A percentile compares a stretch with the other conserved stretches of the same genome.
These are phyloP conservation scores for Dissophora ornata DNA, from an alignment of 192 early-diverging fungal species.

Conservation along the genomic window DNA sequence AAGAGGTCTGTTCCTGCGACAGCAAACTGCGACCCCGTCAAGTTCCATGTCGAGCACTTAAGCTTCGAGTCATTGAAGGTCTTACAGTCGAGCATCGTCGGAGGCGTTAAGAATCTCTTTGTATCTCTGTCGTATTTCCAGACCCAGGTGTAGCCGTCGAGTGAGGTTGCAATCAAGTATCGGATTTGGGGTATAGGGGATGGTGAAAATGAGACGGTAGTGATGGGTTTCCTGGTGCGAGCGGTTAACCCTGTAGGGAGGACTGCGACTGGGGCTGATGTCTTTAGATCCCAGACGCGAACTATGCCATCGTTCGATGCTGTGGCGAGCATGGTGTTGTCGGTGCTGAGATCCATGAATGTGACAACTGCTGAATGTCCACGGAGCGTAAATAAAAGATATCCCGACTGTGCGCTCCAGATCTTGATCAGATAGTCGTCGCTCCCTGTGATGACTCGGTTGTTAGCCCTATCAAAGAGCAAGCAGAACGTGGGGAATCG, in stretches of 20 bases:
- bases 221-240: slow-evolving; percentile 37
- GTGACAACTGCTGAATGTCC: slow-evolving; percentile 82
- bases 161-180: slow-evolving; percentile 74
- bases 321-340: slow-evolving; percentile 84
- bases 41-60: slow-evolving; percentile 77
- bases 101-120: slow-evolving; percentile 65
- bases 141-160: slow-evolving; percentile 78
- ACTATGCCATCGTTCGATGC: slow-evolving; percentile 81
- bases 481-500: slow-evolving; percentile 79
- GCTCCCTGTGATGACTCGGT: slow-evolving; percentile 84
- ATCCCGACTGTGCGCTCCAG: slow-evolving; percentile 84
- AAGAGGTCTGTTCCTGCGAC: slow-evolving; percentile 82
- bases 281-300: slow-evolving; percentile 80
- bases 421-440: slow-evolving; percentile 90
- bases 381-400: slow-evolving; percentile 82
- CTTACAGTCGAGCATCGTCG: slow-evolving; percentile 65
- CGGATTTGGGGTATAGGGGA: slow-evolving; percentile 74
- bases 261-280: slow-evolving; percentile 73
- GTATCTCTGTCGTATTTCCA: slow-evolving; percentile 76
- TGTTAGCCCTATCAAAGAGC: slow-evolving; percentile 79
- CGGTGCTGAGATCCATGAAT: slow-evolving; percentile 79
- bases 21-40: slow-evolving; percentile 81
- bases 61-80: slow-evolving; percentile 41
- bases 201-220: slow-evolving; percentile 78
- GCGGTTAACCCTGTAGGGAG: slow-evolving; percentile 59